phyloP scores from a whole-genome alignment of 129 eudicot species.

The Chrysanthemum makinoi region DNA sequence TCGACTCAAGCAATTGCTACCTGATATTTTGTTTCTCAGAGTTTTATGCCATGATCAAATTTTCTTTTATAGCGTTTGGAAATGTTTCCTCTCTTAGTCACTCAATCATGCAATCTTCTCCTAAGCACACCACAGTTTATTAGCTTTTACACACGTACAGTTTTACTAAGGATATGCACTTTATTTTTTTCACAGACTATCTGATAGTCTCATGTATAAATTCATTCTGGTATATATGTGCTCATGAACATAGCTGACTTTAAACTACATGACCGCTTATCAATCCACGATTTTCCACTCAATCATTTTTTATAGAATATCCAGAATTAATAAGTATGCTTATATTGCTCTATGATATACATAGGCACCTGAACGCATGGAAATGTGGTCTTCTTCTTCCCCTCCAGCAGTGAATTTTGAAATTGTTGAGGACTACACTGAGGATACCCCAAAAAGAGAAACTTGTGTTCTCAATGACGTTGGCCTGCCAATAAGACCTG shows the following conservation, averaged over 20 bases:
- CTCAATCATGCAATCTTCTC: neutral
- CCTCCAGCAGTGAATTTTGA: constrained; percentile 20
- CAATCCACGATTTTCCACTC: neutral
- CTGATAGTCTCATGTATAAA: neutral
- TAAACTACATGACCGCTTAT: neutral
- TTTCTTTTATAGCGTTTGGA: neutral
- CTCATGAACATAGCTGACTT: neutral
- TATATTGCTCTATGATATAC: constrained; percentile 1
- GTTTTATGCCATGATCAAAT: neutral
- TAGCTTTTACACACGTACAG: neutral
- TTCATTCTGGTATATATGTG: neutral
- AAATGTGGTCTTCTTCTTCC: constrained; percentile 10
- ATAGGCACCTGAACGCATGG: constrained; percentile 20
- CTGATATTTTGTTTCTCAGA: neutral
- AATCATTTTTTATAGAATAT: too few relatives aligned
- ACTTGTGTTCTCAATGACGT: constrained; percentile 38
- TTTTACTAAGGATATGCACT: neutral
- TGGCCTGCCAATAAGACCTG: constrained; percentile 70
- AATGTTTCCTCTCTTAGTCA: too few relatives aligned
- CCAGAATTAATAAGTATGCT: too few relatives aligned
- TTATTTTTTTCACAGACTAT: neutral
- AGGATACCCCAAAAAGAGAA: constrained; percentile 21
- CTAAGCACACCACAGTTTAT: neutral
- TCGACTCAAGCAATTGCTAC: neutral
- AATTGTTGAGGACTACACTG: neutral